phyloP scores from a whole-genome alignment of 495 filamentous ascomycete genomes.

The Podospora didyma region DNA sequence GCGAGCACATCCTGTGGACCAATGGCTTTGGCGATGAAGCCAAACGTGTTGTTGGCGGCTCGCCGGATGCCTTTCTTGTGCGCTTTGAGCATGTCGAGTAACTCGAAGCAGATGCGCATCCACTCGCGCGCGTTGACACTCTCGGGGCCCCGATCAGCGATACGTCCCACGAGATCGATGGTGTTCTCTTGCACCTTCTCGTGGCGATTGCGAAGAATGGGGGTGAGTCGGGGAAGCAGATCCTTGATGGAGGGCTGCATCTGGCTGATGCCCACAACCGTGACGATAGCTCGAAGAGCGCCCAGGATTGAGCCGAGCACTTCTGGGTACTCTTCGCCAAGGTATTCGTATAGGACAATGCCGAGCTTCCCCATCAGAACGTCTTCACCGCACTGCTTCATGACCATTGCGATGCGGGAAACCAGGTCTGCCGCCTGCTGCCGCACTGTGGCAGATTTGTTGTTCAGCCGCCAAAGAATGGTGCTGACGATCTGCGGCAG shows the following conservation, averaged over 20 bases:
- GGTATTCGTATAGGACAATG: slow-evolving; percentile 95
- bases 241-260: slow-evolving; percentile 99
- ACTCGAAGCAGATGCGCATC: slow-evolving; percentile 99
- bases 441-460: slow-evolving; percentile 91
- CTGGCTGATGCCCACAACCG: slow-evolving; percentile 94
- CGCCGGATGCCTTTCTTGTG: slow-evolving; percentile 99
- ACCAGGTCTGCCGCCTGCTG: slow-evolving; percentile 97
- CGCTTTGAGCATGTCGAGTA: slow-evolving; percentile 98
- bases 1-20: slow-evolving; percentile 96
- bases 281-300: slow-evolving; percentile 92
- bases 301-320: slow-evolving; percentile 96
- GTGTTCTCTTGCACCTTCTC: slow-evolving; percentile 99
- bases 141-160: slow-evolving; percentile 94
- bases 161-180: slow-evolving; percentile 98
- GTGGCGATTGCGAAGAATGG: slow-evolving; percentile 95
- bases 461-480: slow-evolving; percentile 96
- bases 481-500: slow-evolving; percentile 94
- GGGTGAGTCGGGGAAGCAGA: slow-evolving; percentile 89
- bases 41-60: slow-evolving; percentile 99
- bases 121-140: slow-evolving; percentile 95
- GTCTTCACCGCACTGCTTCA: slow-evolving; percentile 98
- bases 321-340: slow-evolving; percentile 98
- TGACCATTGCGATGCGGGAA: slow-evolving; percentile 93
- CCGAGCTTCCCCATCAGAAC: slow-evolving; percentile 93
- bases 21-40: slow-evolving; percentile 99